These are phyloP conservation scores for Incumbomyces lentus DNA, from an alignment of 2,329 filamentous ascomycete species.

Conservation along the genomic window DNA sequence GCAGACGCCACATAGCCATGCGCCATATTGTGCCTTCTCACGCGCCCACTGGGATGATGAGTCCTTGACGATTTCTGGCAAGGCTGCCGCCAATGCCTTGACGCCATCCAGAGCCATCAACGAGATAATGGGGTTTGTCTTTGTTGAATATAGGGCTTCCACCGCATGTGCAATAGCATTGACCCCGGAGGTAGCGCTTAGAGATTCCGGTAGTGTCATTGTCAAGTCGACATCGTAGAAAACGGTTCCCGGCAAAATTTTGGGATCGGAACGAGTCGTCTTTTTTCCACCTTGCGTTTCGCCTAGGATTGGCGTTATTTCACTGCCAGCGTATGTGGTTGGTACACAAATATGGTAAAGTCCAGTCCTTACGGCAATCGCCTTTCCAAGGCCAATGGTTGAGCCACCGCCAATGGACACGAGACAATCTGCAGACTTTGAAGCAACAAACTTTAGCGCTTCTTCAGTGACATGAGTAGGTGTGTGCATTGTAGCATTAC, in stretches of 20 bases:
- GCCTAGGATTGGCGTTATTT: conserved; percentile 56
- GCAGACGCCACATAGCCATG: conserved; percentile 54
- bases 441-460: conserved; percentile 40
- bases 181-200: conserved; percentile 50
- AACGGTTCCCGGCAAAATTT: conserved; percentile 50
- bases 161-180: conserved; percentile 59
- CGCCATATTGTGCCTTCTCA: conserved; percentile 48
- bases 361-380: conserved; percentile 42
- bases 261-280: conserved; percentile 47
- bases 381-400: conserved; percentile 53
- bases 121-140: conserved; percentile 50
- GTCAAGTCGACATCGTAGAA: conserved; percentile 57
- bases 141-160: conserved; percentile 53
- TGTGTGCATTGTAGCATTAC: conserved; percentile 53
- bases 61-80: conserved; percentile 44
- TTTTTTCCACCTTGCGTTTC: conserved; percentile 51
- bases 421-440: conserved; percentile 42
- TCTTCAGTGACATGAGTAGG: conserved; percentile 47
- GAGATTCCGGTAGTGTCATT: conserved; percentile 43
- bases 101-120: conserved; percentile 50
- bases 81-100: conserved; percentile 41
- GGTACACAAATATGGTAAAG: conserved; percentile 51
- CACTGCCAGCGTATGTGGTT: conserved; percentile 52
- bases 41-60: conserved; percentile 36
- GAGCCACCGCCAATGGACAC: conserved; percentile 54